These are phyloP conservation scores for Ophiocordyceps polyrhachis-furcata DNA, from an alignment of 2,329 filamentous ascomycete genomes.

Conservation along the genomic window DNA sequence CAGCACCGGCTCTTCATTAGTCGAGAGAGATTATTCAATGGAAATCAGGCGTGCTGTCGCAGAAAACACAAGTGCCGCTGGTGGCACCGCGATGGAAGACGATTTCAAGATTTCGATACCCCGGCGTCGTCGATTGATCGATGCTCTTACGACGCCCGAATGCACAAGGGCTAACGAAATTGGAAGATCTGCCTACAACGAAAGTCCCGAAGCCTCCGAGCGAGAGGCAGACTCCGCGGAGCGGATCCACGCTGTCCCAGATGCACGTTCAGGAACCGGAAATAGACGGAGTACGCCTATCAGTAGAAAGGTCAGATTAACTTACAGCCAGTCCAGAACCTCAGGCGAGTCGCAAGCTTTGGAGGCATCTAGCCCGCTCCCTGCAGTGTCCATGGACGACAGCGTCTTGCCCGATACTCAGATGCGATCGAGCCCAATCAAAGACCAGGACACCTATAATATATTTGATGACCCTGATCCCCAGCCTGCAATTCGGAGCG, in stretches of 20 bases:
- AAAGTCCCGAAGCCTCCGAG: neutral
- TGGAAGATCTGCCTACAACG: neutral
- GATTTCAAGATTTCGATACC: neutral
- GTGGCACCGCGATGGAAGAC: neutral
- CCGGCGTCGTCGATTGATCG: neutral
- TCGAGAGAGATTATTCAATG: too few species aligned
- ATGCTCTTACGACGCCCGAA: neutral
- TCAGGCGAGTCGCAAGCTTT: slow-evolving; percentile 10
- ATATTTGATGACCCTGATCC: slow-evolving; percentile 21
- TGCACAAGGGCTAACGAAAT: neutral
- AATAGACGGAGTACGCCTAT: slow-evolving; percentile 9
- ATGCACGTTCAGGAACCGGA: slow-evolving; percentile 1
- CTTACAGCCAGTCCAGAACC: slow-evolving; percentile 16
- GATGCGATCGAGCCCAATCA: slow-evolving; percentile 7
- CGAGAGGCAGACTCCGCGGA: neutral
- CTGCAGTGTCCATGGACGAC: slow-evolving; percentile 1
- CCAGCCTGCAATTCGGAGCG: slow-evolving; percentile 36
- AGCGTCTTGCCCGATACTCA: slow-evolving; percentile 7
- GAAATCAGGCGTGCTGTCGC: too few species aligned
- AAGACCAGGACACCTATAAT: slow-evolving; percentile 9
- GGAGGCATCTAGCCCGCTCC: slow-evolving; percentile 1
- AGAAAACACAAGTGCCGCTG: neutral
- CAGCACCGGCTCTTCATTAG: too few species aligned
- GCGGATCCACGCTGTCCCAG: neutral
- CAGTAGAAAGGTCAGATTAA: slow-evolving; percentile 15